These are phyloP conservation scores for Mucuna pruriens DNA, from an alignment of 306 rosid genomes.

Conservation along the genomic window DNA sequence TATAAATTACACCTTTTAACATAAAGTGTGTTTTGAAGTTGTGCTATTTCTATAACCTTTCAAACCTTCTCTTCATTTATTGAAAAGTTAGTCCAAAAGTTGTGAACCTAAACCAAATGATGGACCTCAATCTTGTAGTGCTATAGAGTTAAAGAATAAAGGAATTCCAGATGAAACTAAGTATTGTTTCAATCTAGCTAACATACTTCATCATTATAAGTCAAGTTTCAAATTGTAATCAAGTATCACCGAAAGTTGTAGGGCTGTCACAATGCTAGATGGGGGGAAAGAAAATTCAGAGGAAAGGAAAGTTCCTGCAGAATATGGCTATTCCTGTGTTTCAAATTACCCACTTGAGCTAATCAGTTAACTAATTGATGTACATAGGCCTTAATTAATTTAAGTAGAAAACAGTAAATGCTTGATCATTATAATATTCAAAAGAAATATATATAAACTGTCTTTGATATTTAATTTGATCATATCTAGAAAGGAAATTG, in stretches of 20 bases:
- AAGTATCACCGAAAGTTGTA: slow-evolving; percentile 70
- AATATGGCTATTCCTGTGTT: slow-evolving; percentile 3
- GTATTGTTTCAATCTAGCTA: neutral
- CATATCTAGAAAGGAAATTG: no score
- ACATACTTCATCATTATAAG: slow-evolving; percentile 42
- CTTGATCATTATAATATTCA: neutral
- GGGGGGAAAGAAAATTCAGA: neutral
- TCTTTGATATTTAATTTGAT: no score
- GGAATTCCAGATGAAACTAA: neutral
- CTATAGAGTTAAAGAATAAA: slow-evolving; percentile 18
- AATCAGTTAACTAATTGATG: neutral
- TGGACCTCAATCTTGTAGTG: neutral
- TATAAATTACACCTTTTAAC: slow-evolving; percentile 23
- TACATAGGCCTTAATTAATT: neutral
- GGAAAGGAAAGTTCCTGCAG: neutral
- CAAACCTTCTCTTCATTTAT: slow-evolving; percentile 19
- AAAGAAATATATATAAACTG: no score
- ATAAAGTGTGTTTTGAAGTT: slow-evolving; percentile 7
- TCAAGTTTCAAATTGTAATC: slow-evolving; percentile 47
- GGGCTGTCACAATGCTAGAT: slow-evolving; percentile 17
- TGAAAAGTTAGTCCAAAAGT: slow-evolving; percentile 1
- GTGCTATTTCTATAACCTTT: slow-evolving; percentile 6
- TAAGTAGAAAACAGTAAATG: neutral
- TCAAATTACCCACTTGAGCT: slow-evolving; percentile 18
- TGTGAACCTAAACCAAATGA: slow-evolving; percentile 9